phyloP scores from a whole-genome alignment of 768 basidiomycete genomes.

The Suillus clintonianus region DNA sequence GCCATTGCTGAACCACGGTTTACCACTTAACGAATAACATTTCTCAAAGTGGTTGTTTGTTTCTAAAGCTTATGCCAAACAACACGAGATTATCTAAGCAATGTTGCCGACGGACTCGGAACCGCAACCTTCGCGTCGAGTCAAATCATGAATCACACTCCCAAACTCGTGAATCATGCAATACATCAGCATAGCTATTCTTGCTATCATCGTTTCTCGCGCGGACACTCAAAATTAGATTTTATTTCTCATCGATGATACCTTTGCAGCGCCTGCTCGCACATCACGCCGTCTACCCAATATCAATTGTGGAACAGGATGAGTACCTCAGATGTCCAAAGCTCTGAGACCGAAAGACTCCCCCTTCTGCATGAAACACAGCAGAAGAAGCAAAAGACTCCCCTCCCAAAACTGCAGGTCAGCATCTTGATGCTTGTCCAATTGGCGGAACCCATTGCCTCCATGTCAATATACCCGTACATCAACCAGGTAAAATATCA shows the following conservation, averaged over 20 bases:
- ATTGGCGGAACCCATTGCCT: constrained; percentile 36
- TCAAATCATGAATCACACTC: background rate
- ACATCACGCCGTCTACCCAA: background rate
- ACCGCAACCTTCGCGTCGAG: background rate
- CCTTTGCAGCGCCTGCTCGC: too few species aligned
- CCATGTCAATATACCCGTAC: constrained; percentile 48
- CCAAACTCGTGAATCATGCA: background rate
- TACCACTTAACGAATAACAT: background rate
- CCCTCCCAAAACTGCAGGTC: constrained; percentile 42
- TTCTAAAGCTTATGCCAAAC: background rate
- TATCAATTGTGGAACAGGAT: background rate
- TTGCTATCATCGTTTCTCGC: background rate
- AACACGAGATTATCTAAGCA: background rate
- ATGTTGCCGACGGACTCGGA: background rate
- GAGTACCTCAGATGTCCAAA: background rate
- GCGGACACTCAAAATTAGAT: background rate
- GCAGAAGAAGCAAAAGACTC: constrained; percentile 19
- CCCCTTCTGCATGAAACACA: background rate
- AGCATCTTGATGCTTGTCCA: constrained; percentile 38
- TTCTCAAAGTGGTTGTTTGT: background rate
- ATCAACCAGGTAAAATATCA: constrained; percentile 42
- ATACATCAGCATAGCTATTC: background rate
- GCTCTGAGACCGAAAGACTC: background rate
- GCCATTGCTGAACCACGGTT: background rate
- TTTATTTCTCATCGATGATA: background rate